A percentile compares a stretch with the other conserved stretches of the same genome.
These are phyloP conservation scores for Dendrothele bispora DNA, from an alignment of 768 basidiomycete genomes.

Conservation along the genomic window DNA sequence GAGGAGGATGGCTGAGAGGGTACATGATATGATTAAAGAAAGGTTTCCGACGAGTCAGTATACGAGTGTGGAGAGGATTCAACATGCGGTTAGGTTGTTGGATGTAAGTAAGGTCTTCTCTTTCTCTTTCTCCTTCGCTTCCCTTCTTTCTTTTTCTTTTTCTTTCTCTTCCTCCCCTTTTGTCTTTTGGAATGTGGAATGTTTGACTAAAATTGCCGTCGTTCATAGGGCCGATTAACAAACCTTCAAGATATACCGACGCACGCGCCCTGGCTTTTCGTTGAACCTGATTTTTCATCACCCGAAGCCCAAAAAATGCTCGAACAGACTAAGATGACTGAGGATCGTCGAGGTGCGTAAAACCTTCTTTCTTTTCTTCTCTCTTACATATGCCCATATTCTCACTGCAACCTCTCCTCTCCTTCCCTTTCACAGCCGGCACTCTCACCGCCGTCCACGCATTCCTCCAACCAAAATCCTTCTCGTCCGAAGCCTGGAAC, in stretches of 20 bases:
- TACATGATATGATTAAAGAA: slow-evolving; percentile 51
- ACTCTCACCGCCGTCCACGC: slow-evolving; percentile 28
- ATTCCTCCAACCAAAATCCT: slow-evolving; percentile 29
- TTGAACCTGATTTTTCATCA: slow-evolving; percentile 58
- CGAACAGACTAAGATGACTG: slow-evolving; percentile 35
- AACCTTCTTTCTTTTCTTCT: neutral
- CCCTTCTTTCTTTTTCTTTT: neutral
- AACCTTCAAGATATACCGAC: slow-evolving; percentile 71
- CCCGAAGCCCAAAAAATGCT: slow-evolving; percentile 58
- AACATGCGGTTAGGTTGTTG: slow-evolving; percentile 58
- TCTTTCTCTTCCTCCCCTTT: neutral
- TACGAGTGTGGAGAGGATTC: slow-evolving; percentile 58
- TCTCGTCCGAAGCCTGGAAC: slow-evolving; percentile 20
- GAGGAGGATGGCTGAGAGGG: slow-evolving; percentile 51
- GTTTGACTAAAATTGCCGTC: neutral
- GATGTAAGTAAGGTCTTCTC: slow-evolving; percentile 41
- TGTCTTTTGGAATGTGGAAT: too few species aligned
- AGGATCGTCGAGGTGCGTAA: slow-evolving; percentile 45
- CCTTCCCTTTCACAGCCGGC: slow-evolving; percentile 25
- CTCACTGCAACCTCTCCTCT: slow-evolving; percentile 8
- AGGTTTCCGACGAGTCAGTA: slow-evolving; percentile 57
- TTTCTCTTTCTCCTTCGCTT: neutral
- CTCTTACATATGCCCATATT: neutral
- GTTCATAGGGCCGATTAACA: slow-evolving; percentile 59
- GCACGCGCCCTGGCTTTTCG: slow-evolving; percentile 77